A percentile compares a stretch with the other conserved stretches of the same genome.
Conservation (phyloP, 768 basidiomycete species). For the Hemileccinum rubropunctum region DNA sequence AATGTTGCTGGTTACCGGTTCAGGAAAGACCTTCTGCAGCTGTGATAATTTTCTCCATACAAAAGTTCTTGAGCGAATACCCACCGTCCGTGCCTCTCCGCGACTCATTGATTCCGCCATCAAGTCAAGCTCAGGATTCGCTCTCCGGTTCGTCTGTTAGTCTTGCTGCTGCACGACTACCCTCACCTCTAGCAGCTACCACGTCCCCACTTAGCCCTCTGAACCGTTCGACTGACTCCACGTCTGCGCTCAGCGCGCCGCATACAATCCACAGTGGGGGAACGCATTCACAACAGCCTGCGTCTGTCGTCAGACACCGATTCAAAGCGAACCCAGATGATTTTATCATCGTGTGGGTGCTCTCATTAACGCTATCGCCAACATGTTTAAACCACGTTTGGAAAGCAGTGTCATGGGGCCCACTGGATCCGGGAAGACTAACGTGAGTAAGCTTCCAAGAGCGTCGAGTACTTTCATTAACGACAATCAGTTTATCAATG, state of each 20-base stretch:
- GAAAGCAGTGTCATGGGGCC: slow-evolving; percentile 22
- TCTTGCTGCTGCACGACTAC: no score
- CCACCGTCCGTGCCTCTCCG: no score
- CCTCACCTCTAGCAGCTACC: no score
- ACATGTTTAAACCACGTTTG: no score
- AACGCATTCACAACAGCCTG: no score
- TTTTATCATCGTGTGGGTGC: slow-evolving; percentile 14
- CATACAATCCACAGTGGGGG: no score
- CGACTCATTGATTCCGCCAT: no score
- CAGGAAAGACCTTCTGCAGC: neutral
- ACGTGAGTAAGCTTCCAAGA: slow-evolving; percentile 7
- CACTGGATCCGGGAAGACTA: slow-evolving; percentile 25
- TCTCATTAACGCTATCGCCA: neutral
- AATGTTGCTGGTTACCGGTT: neutral
- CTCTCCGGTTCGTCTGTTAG: no score
- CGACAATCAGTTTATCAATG: slow-evolving; percentile 12
- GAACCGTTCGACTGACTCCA: neutral
- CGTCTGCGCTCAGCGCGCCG: no score
- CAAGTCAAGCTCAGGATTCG: no score
- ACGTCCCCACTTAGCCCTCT: no score
- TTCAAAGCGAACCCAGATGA: slow-evolving; percentile 1
- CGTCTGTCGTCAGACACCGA: no score
- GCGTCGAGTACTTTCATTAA: neutral
- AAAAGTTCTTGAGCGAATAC: neutral
- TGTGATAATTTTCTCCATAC: neutral